Base-by-base conservation (phyloP, 148 eudicot genomes). In the Beta vulgaris region DNA sequence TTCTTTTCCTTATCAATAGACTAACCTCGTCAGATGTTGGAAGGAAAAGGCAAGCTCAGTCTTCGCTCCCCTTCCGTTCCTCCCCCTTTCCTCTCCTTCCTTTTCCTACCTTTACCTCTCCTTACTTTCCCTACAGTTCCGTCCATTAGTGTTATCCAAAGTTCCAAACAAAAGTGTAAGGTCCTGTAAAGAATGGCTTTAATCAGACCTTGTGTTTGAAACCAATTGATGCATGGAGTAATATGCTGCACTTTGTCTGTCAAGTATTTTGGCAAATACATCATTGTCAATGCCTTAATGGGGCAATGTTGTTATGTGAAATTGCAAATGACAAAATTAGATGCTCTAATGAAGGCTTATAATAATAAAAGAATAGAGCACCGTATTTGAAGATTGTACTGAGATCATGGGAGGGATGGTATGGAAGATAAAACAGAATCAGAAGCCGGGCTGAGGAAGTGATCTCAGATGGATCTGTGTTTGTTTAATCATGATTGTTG, bases 201-300 rank as follows among this genome's bases (percentile, higher is more conserved):
- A 19, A 29, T 1, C 6, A 29, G 9, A 14, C 4, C 2, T 51
- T 40, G 28, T 36, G 40, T 12, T 55, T 55, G 25, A 21, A 62
- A 25, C 13, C 11, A 36, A 4, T 77, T 48, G 25, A 70, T 70
- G 10, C 42, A 48, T 74, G 55, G 32, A 73, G 29, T 59, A 73
- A 35, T 19, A 29, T 10, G 68, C 23, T 48, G 26, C 16, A 18
- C 34, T 43, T 43, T 60, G 58, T 10, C 26, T 14, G 58, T 2
- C 18, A 4, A 7, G 19, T 14, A 1, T 62, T 63, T 19, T 63
- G 36, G 34, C 34, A 11, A 32, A 5, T 29, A 4, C 26, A 23
- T 35, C 23, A 44, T 25, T 49, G 25, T 34, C n/a, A n/a, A n/a
- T 64, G 28, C 36, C 15, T 23, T 62, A n/a, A n/a, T n/a, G n/a